Percentiles rank a stretch among this genome's conserved stretches.
Evolutionary conservation across 2,329 filamentous ascomycete species (phyloP).

Genomic region (Stagonosporopsis cucurbitacearum): DNA sequence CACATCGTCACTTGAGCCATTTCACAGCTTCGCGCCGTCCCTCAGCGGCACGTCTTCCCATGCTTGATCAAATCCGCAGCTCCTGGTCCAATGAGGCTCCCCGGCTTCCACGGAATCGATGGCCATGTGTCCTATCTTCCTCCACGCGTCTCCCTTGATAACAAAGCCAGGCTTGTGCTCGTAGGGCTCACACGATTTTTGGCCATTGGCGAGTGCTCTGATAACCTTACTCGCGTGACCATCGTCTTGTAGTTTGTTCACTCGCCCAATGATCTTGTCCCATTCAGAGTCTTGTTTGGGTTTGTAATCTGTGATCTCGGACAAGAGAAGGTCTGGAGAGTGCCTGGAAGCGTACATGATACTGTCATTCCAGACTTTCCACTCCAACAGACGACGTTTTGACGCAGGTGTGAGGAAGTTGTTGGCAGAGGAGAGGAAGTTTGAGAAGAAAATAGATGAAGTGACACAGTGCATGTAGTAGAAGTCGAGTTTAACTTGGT

Average conservation of each 20-base stretch:
- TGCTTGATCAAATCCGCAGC: slow-evolving; percentile 68
- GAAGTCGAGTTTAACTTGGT: slow-evolving; percentile 74
- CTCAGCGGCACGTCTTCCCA: slow-evolving; percentile 60
- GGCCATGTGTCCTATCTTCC: slow-evolving; percentile 65
- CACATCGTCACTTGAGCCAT: background rate
- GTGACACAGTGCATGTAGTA: slow-evolving; percentile 82
- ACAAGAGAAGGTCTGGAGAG: slow-evolving; percentile 64
- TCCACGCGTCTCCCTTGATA: slow-evolving; percentile 66
- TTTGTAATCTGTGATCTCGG: slow-evolving; percentile 67
- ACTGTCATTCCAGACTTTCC: slow-evolving; percentile 79
- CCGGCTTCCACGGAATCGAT: slow-evolving; percentile 66
- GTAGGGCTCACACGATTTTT: slow-evolving; percentile 58
- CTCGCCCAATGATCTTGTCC: slow-evolving; percentile 55
- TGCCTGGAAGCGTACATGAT: slow-evolving; percentile 74
- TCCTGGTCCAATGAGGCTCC: slow-evolving; percentile 65
- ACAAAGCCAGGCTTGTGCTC: slow-evolving; percentile 53
- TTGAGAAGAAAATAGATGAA: slow-evolving; percentile 73
- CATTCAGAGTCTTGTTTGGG: slow-evolving; percentile 53
- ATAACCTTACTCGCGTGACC: slow-evolving; percentile 81
- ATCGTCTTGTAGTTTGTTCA: slow-evolving; percentile 68
- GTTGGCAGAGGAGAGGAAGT: slow-evolving; percentile 62
- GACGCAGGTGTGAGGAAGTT: slow-evolving; percentile 64
- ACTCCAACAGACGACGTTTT: slow-evolving; percentile 77
- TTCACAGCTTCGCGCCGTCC: slow-evolving; percentile 33
- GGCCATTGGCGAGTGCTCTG: slow-evolving; percentile 71